A percentile compares a stretch with the other conserved stretches of the same genome.
phyloP scores from a whole-genome alignment of 2,329 filamentous ascomycete species.

The Cytospora leucostoma region DNA sequence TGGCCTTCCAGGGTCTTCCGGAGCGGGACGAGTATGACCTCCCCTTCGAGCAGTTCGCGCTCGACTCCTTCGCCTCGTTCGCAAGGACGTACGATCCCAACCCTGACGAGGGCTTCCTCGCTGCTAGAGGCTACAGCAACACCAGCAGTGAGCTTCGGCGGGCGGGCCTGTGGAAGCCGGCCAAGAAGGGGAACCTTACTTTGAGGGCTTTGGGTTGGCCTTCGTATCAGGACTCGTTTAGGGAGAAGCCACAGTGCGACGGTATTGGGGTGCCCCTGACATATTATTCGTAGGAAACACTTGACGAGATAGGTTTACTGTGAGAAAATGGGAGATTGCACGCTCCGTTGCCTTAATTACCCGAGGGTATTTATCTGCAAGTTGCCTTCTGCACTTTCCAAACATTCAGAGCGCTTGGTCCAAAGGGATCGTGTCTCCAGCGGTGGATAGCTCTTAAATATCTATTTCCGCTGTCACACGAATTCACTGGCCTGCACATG shows the following conservation, averaged over 20 bases:
- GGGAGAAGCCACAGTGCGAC: conserved; percentile 53
- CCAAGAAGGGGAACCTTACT: conserved; percentile 42
- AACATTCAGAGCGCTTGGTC: too few species aligned
- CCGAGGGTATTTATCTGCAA: too few species aligned
- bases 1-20: conserved; percentile 43
- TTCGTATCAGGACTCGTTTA: conserved; percentile 42
- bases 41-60: conserved; percentile 40
- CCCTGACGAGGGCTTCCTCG: conserved; percentile 46
- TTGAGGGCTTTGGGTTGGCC: conserved; percentile 50
- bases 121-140: conserved; percentile 43
- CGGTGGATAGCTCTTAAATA: too few species aligned
- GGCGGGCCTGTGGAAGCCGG: conserved; percentile 41
- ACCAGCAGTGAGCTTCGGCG: conserved; percentile 32
- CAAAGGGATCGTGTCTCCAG: too few species aligned
- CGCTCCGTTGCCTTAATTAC: too few species aligned
- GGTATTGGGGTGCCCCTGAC: conserved; percentile 47
- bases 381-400: too few species aligned
- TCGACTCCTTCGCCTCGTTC: conserved; percentile 56
- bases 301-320: too few species aligned
- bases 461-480: too few species aligned
- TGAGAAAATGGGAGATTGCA: too few species aligned
- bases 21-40: conserved; percentile 49
- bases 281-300: conserved; percentile 40
- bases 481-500: too few species aligned
- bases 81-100: conserved; percentile 54